phyloP scores from a whole-genome alignment of 2,329 filamentous ascomycete genomes.

The Graphium sp. region DNA sequence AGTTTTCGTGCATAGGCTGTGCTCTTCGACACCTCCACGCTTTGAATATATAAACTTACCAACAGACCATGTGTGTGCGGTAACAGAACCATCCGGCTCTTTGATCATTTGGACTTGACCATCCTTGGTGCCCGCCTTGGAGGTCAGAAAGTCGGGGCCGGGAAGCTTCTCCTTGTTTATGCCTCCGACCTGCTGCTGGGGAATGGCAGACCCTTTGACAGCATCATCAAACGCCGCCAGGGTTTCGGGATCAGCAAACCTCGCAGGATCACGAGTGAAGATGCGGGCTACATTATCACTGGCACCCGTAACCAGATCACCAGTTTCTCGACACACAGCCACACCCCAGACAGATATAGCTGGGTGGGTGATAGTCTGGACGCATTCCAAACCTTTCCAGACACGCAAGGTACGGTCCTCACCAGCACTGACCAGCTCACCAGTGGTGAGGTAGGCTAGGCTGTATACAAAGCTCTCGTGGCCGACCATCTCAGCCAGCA shows the following conservation, averaged over 20 bases:
- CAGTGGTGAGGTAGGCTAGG: slow-evolving; percentile 58
- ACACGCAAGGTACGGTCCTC: slow-evolving; percentile 88
- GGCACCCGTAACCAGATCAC: slow-evolving; percentile 85
- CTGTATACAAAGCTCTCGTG: slow-evolving; percentile 95
- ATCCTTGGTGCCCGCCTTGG: slow-evolving; percentile 81
- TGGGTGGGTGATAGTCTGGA: slow-evolving; percentile 93
- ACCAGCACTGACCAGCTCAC: slow-evolving; percentile 78
- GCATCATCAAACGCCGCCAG: slow-evolving; percentile 65
- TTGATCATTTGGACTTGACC: slow-evolving; percentile 88
- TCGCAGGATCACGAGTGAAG: slow-evolving; percentile 58
- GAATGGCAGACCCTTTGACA: slow-evolving; percentile 70
- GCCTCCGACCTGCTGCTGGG: slow-evolving; percentile 64
- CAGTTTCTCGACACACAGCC: slow-evolving; percentile 62
- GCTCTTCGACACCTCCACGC: no score
- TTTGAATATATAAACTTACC: slow-evolving; percentile 14
- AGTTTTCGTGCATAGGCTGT: no score
- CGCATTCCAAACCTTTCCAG: slow-evolving; percentile 68
- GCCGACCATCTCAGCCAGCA: slow-evolving; percentile 63
- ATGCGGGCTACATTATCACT: slow-evolving; percentile 77
- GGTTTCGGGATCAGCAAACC: slow-evolving; percentile 51
- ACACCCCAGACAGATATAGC: slow-evolving; percentile 95
- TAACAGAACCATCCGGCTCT: slow-evolving; percentile 64
- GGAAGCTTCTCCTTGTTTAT: slow-evolving; percentile 89
- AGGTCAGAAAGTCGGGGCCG: slow-evolving; percentile 69
- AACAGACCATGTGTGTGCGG: slow-evolving; percentile 75